Evolutionary conservation across 2,329 filamentous ascomycete genomes (phyloP), one percentile per base, ranked within the genome.

Genomic region (Plectosphaerella cucumerina): DNA sequence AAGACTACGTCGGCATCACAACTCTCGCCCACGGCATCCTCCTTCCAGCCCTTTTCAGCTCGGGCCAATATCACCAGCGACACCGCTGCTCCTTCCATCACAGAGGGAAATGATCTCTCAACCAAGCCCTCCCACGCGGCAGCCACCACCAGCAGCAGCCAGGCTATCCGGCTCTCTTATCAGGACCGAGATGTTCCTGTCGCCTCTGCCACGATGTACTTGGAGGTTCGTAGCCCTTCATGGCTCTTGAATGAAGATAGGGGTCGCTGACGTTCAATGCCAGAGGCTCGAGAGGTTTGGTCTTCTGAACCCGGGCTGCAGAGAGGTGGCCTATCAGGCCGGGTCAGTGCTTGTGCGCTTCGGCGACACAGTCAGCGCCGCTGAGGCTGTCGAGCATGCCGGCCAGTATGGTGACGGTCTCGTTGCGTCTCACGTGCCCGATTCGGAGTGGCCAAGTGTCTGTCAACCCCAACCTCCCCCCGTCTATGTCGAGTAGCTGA

Each of bases 11-110:
- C 22, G 8, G 10, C 49, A 45, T 49, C 73, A 71, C 52, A 81
- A 56, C 68, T 89, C 20, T 88, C 85, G 4, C 82, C 86, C 1
- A 85, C 79, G 6, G 84, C 85, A 2, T 80, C 78, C 1, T 62
- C 75, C 1, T 89, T 89, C 58, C 79, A 75, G 15, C 85, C 85
- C 6, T 39, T 47, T 6, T 23, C 34, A 15, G 6, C 8, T 31
- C 26, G 26, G 12, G 6, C 8, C 26, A 11, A 31, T 11, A 31
- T 31, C 26, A 31, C 26, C 8, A 31, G 26, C 26, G 26, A 31
- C 12, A 11, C 8, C 6, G 12, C 26, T 11, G 8, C 6, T 8
- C 26, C 8, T 11, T 11, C 12, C 26, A 31, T 11, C 8, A 31
- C 26, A 31, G 8, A 31, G 8, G 8, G 26, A 31, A 31, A n/a